Evolutionary conservation across 164 flowering plant species (phyloP).

Genomic region (Hamamelis virginiana): DNA sequence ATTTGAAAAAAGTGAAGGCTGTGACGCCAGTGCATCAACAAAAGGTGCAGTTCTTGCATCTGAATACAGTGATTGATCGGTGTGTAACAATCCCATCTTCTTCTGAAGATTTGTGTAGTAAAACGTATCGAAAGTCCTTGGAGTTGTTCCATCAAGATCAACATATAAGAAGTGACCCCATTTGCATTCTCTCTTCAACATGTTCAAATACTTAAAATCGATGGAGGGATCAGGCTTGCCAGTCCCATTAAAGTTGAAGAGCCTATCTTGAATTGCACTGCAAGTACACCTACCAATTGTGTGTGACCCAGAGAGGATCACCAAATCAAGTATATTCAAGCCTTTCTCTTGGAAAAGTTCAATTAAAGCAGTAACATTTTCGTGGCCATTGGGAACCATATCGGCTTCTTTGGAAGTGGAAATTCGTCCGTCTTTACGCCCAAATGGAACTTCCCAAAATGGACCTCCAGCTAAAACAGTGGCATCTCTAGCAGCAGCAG

Average conservation of each 20-base stretch:
- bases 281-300: conserved; percentile 34
- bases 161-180: neutral
- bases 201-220: conserved; percentile 10
- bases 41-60: conserved; percentile 18
- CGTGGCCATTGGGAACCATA: conserved; percentile 16
- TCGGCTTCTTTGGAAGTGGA: conserved; percentile 26
- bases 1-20: conserved; percentile 14
- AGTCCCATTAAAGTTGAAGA: conserved; percentile 21
- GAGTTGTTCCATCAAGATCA: conserved; percentile 27
- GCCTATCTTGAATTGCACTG: conserved; percentile 19
- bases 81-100: conserved; percentile 34
- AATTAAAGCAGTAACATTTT: conserved; percentile 14
- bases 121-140: conserved; percentile 22
- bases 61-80: conserved; percentile 30
- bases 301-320: conserved; percentile 33
- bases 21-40: conserved; percentile 14
- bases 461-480: conserved; percentile 23
- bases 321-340: conserved; percentile 26
- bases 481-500: conserved; percentile 38
- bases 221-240: conserved; percentile 29
- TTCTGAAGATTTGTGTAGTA: conserved; percentile 27
- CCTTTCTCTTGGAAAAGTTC: conserved; percentile 17
- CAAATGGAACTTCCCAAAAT: conserved; percentile 30
- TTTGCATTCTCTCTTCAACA: conserved; percentile 20
- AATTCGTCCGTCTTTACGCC: conserved; percentile 34